Conservation (phyloP, 805 yeast species). For the Tetrapisispora nanseiensis region DNA sequence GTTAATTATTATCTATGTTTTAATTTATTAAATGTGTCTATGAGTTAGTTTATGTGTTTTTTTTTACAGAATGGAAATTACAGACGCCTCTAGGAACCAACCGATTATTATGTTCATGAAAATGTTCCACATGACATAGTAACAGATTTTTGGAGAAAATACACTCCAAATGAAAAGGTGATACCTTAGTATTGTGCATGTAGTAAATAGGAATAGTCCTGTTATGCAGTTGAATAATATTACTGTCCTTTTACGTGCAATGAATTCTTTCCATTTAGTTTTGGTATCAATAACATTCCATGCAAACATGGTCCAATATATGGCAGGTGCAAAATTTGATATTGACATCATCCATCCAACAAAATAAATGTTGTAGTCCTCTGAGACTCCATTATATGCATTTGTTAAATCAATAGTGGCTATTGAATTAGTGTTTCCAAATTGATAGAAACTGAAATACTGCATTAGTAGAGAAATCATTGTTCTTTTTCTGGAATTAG, state of each 20-base stretch:
- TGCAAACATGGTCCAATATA: conserved; percentile 57
- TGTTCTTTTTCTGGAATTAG: conserved; percentile 8
- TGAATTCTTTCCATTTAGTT: conserved; percentile 12
- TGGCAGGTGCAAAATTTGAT: conserved; percentile 78
- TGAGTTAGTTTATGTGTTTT: neutral
- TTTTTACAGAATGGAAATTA: neutral
- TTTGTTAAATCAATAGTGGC: conserved; percentile 86
- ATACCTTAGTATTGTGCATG: conserved; percentile 67
- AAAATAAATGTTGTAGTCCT: conserved; percentile 50
- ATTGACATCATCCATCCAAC: conserved; percentile 75
- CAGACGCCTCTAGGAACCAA: conserved; percentile 17
- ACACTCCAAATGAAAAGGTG: conserved; percentile 97
- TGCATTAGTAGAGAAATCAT: conserved; percentile 43
- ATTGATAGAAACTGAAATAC: conserved; percentile 69
- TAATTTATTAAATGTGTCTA: neutral
- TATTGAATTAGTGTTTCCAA: conserved; percentile 86
- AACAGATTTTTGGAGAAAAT: conserved; percentile 84
- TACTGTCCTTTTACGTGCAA: conserved; percentile 15
- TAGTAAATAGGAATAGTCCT: conserved; percentile 47
- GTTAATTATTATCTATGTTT: no score
- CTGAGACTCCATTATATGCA: conserved; percentile 78
- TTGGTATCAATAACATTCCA: conserved; percentile 19
- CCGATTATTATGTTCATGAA: conserved; percentile 39
- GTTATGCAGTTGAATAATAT: conserved; percentile 50
- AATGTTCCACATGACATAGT: conserved; percentile 65